phyloP scores from a whole-genome alignment of 345 rosid genomes.

The Lagerstroemia speciosa region DNA sequence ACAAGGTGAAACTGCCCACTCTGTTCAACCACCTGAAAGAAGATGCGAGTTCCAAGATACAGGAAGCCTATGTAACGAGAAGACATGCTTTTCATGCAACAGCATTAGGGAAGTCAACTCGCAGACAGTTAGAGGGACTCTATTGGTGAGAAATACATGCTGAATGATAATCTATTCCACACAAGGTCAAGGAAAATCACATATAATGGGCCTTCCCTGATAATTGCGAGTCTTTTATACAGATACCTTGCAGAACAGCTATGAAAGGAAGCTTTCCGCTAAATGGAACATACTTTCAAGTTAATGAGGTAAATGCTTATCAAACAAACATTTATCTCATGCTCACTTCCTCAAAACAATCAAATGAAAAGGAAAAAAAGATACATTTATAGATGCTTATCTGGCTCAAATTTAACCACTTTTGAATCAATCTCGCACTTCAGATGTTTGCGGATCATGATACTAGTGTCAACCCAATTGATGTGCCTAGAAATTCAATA shows the following conservation, averaged over 20 bases:
- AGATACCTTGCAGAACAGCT: conserved; percentile 95
- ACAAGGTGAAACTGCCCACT: conserved; percentile 79
- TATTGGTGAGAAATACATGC: conserved; percentile 47
- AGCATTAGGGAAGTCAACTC: conserved; percentile 60
- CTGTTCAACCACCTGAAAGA: conserved; percentile 48
- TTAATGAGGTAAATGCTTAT: conserved; percentile 55
- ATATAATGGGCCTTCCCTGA: conserved; percentile 13
- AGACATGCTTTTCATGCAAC: conserved; percentile 69
- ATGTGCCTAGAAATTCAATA: conserved; percentile 64
- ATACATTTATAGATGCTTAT: too few relatives aligned
- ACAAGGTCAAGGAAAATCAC: conserved; percentile 3
- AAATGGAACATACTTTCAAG: conserved; percentile 92
- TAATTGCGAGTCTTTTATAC: conserved; percentile 14
- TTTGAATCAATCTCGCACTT: neutral
- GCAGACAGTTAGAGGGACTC: conserved; percentile 74
- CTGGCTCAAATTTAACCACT: neutral
- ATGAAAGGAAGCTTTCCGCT: conserved; percentile 94
- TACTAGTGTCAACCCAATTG: conserved; percentile 66
- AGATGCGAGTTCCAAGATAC: conserved; percentile 40
- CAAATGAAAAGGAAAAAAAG: neutral
- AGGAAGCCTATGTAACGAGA: conserved; percentile 48
- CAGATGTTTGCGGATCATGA: conserved; percentile 89
- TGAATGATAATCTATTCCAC: neutral
- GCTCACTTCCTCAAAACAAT: neutral
- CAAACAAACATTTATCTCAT: neutral